Percentiles rank a stretch among this genome's conserved stretches.
Evolutionary conservation across 768 basidiomycete species (phyloP).

Genomic region (Saitozyma podzolica): DNA sequence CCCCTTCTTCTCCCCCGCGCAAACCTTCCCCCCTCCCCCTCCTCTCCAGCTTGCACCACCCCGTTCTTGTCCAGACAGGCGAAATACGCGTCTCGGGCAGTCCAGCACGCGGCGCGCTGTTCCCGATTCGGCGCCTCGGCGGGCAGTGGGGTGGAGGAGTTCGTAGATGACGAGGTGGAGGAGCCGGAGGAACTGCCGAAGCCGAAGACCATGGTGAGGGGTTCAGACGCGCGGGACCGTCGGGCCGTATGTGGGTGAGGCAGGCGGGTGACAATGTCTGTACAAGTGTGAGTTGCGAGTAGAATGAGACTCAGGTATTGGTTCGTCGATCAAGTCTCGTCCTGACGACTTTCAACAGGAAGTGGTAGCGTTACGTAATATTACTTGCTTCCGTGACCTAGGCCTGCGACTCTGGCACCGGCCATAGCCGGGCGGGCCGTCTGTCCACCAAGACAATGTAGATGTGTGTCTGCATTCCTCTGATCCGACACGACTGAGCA

Average conservation of each 20-base stretch:
- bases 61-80: slow-evolving; percentile 70
- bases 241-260: neutral
- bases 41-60: slow-evolving; percentile 75
- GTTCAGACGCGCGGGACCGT: no score
- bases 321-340: neutral
- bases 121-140: slow-evolving; percentile 57
- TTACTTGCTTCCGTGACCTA: no score
- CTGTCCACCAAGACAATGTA: no score
- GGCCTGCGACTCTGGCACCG: no score
- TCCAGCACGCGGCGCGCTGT: slow-evolving; percentile 83
- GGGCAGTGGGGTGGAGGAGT: slow-evolving; percentile 24
- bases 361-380: no score
- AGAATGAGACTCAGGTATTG: neutral
- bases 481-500: no score
- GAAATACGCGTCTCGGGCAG: slow-evolving; percentile 78
- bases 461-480: no score
- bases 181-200: slow-evolving; percentile 30
- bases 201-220: slow-evolving; percentile 19
- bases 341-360: no score
- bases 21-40: slow-evolving; percentile 55
- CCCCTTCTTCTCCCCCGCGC: slow-evolving; percentile 59
- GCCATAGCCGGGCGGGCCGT: no score
- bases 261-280: neutral
- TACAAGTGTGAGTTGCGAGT: neutral
- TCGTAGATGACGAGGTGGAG: slow-evolving; percentile 26